Evolutionary conservation across 139 green algal species (phyloP).

Genomic region (Coelastrella sp.): DNA sequence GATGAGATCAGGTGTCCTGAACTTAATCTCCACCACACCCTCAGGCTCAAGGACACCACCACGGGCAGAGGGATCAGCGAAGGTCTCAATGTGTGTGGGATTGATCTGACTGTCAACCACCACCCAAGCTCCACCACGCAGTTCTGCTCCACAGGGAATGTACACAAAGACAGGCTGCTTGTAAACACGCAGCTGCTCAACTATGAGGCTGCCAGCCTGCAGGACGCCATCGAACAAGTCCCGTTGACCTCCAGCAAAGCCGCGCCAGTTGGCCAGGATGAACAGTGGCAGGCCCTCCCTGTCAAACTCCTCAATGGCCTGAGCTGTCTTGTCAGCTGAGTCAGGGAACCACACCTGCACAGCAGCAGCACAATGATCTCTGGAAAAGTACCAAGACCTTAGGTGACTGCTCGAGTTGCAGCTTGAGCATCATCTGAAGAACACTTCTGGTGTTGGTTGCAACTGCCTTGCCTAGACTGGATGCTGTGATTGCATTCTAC

Average conservation of each 20-base stretch:
- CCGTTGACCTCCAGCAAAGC: conserved; percentile 96
- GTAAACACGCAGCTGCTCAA: conserved; percentile 95
- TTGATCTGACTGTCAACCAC: conserved; percentile 98
- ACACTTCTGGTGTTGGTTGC: too few relatives aligned
- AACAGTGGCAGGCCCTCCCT: conserved; percentile 96
- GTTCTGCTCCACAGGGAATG: conserved; percentile 92
- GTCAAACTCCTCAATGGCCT: conserved; percentile 98
- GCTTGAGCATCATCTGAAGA: too few relatives aligned
- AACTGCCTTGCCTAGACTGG: too few relatives aligned
- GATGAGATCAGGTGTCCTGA: conserved; percentile 84
- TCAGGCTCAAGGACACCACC: conserved; percentile 97
- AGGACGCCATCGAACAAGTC: conserved; percentile 99
- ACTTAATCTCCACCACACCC: conserved; percentile 99
- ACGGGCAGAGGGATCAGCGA: conserved; percentile 80
- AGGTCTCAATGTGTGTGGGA: conserved; percentile 82
- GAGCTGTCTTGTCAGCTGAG: conserved; percentile 95
- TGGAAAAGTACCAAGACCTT: too few relatives aligned
- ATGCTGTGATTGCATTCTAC: too few relatives aligned
- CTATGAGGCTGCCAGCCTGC: conserved; percentile 95
- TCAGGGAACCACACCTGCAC: conserved; percentile 98
- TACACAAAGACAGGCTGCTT: conserved; percentile 96
- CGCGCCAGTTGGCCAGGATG: conserved; percentile 98
- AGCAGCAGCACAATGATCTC: background rate
- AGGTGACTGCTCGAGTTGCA: too few relatives aligned
- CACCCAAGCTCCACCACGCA: conserved; percentile 98